Evolutionary conservation across 1,284 basidiomycete species (phyloP).

Genomic region (Puccinia horiana): DNA sequence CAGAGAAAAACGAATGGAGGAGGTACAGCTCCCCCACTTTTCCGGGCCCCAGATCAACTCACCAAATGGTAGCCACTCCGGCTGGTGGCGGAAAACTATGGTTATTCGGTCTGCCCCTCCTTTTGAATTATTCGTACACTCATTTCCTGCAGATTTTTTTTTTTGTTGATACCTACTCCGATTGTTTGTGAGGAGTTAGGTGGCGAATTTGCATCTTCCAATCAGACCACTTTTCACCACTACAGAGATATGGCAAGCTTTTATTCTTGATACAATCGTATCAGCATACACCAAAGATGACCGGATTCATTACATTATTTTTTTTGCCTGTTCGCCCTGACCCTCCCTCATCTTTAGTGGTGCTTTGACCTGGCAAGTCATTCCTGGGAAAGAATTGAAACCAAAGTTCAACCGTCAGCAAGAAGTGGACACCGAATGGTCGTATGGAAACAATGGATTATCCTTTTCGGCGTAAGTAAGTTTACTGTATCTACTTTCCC

Average conservation of each 20-base stretch:
- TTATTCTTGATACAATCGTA: background rate
- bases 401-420: conserved; percentile 76
- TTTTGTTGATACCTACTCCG: background rate
- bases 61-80: conserved; percentile 73
- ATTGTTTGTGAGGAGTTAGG: conserved; percentile 61
- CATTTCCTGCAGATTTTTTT: background rate
- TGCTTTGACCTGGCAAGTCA: conserved; percentile 70
- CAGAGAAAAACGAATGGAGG: conserved; percentile 85
- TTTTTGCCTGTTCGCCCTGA: conserved; percentile 51
- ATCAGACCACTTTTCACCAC: conserved; percentile 86
- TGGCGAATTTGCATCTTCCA: conserved; percentile 79
- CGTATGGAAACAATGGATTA: conserved; percentile 81
- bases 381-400: conserved; percentile 85
- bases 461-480: conserved; percentile 73
- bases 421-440: conserved; percentile 89
- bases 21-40: conserved; percentile 77
- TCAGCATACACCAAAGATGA: background rate
- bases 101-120: conserved; percentile 68
- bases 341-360: conserved; percentile 56
- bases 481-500: conserved; percentile 41
- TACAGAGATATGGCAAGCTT: conserved; percentile 71
- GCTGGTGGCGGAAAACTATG: conserved; percentile 79
- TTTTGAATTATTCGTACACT: background rate
- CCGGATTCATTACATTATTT: conserved; percentile 55
- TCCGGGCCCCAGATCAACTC: conserved; percentile 80